phyloP scores from a whole-genome alignment of 106 monocot genomes.

The Allium fistulosum region DNA sequence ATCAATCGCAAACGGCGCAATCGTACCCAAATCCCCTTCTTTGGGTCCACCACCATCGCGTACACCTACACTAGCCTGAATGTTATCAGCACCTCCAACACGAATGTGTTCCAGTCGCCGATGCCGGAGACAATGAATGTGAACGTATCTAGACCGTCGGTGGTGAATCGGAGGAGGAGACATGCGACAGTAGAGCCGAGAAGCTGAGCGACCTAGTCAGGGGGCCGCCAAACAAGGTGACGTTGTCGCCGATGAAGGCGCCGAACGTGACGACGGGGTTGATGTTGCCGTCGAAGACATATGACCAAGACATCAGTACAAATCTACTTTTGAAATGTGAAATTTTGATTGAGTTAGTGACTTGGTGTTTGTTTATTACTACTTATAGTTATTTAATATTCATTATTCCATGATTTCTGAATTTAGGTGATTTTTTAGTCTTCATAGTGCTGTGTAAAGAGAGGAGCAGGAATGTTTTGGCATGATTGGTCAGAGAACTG shows the following conservation, averaged over 20 bases:
- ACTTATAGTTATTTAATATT: no score
- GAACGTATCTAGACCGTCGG: slow-evolving; percentile 23
- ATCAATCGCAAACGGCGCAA: slow-evolving; percentile 34
- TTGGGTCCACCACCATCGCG: slow-evolving; percentile 40
- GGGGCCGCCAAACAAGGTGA: slow-evolving; percentile 27
- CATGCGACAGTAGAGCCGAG: slow-evolving; percentile 31
- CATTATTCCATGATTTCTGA: no score
- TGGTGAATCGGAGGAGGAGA: slow-evolving; percentile 36
- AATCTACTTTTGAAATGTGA: no score
- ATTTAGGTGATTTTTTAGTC: no score
- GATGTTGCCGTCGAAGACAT: slow-evolving; percentile 46
- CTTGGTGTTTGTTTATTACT: no score
- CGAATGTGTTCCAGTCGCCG: slow-evolving; percentile 17
- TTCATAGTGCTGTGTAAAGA: no score
- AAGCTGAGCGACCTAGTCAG: slow-evolving; percentile 42
- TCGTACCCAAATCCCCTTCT: slow-evolving; percentile 31
- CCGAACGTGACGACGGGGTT: slow-evolving; percentile 53
- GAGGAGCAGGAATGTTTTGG: no score
- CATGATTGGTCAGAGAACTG: no score
- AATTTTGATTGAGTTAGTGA: no score
- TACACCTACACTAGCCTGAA: slow-evolving; percentile 43
- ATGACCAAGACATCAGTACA: no score
- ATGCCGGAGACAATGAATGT: slow-evolving; percentile 17
- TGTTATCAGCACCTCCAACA: slow-evolving; percentile 35
- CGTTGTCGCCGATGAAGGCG: slow-evolving; percentile 43